Evolutionary conservation across 495 filamentous ascomycete species (phyloP).

Genomic region (Aspergillus biplanus): DNA sequence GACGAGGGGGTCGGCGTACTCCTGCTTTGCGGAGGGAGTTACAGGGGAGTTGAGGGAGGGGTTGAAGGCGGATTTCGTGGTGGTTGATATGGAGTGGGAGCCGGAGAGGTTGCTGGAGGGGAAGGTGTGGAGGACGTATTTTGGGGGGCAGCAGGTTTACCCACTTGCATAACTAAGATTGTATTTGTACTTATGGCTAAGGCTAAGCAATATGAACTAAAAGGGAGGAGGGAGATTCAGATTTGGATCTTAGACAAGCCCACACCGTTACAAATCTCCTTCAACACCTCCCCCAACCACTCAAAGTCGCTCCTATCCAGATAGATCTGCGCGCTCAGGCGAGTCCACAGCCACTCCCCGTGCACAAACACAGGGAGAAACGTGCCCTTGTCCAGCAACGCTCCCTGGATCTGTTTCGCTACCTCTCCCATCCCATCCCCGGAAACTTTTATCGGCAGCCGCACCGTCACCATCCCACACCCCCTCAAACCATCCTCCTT

Average conservation of each 20-base stretch:
- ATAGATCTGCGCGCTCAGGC: conserved; percentile 81
- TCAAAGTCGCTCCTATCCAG: conserved; percentile 78
- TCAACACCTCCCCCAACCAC: conserved; percentile 64
- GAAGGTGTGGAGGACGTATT: conserved; percentile 22
- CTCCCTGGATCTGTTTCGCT: conserved; percentile 53
- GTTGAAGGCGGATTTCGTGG: conserved; percentile 58
- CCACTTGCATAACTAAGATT: neutral
- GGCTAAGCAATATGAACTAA: neutral
- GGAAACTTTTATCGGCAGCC: conserved; percentile 64
- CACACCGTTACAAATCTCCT: conserved; percentile 63
- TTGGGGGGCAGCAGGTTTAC: conserved; percentile 24
- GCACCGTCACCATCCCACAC: conserved; percentile 69
- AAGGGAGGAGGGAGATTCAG: neutral
- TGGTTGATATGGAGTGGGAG: conserved; percentile 62
- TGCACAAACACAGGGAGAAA: conserved; percentile 69
- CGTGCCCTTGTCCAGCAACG: conserved; percentile 62
- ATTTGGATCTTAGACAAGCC: conserved; percentile 48
- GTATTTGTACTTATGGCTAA: too few relatives aligned
- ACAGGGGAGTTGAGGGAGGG: conserved; percentile 54
- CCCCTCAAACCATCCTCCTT: conserved; percentile 57
- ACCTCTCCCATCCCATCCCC: conserved; percentile 7
- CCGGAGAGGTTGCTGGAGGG: conserved; percentile 55
- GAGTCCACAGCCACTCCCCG: conserved; percentile 63
- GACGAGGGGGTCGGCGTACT: conserved; percentile 61
- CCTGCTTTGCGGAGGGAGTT: conserved; percentile 58